Evolutionary conservation across 2,329 filamentous ascomycete genomes (phyloP), one percentile per base, ranked within the genome.

Genomic region (Hypomyces rosellus): DNA sequence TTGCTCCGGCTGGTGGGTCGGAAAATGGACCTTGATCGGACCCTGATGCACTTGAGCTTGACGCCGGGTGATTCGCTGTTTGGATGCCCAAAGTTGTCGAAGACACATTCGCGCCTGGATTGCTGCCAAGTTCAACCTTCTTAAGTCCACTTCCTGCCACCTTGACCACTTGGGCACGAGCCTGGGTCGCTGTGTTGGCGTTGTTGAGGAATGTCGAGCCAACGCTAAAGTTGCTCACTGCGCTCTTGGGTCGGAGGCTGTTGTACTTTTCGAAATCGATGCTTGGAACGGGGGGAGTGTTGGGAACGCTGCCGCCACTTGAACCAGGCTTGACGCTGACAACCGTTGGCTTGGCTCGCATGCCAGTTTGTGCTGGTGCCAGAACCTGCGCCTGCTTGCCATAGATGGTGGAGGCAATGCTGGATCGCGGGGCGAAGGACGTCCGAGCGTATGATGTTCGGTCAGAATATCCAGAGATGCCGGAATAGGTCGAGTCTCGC

Each of bases 351-450:
- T 93, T 95, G 56, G 87, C 88, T 54, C 90, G 83, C 64, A 92
- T 87, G 52, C 89, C 87, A 47, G 90, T 93, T 62, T 93, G 89
- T 1, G 90, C 89, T 1, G 91, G 86, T 75, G 87, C 64, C 76
- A 90, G 59, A 36, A 96, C 82, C 47, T 95, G 83, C 14, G 89
- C 90, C 62, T 95, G 89, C 72, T 91, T 92, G 57, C 89, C 88
- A 65, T 96, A 97, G 48, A 96, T 89, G 16, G 92, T 96, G 1
- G 91, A 96, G 3, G 90, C 91, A 56, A 97, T 87, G 63, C 88
- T 91, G 45, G 80, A 84, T 50, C 83, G 77, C 34, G 78, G 77
- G 2, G 77, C 78, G 54, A 80, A 81, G 2, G 78, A 81, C 6
- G 75, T 78, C 36, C 74, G 73, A 34, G 80, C 81, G 53, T 76